Evolutionary conservation across 805 yeast species (phyloP), one percentile per base, ranked within the genome.

Genomic region (Nakazawaea ishiwadae): DNA sequence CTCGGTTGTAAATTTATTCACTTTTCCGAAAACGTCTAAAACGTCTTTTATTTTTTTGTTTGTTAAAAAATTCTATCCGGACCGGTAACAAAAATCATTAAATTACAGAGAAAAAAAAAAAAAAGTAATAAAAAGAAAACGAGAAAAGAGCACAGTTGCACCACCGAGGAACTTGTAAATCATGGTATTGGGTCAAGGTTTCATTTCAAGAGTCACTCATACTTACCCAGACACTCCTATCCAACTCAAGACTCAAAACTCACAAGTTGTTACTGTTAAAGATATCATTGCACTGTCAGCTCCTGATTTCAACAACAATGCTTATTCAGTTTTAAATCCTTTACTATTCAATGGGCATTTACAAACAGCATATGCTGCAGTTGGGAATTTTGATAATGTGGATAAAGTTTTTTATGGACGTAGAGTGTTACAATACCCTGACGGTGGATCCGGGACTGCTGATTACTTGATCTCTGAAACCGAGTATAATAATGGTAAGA

Each of bases 381-480:
- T 69, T 17, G 75, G 77, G 29, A 70, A 71, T 42, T 72, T 73
- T 44, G 65, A 75, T n/a, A 63, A 65, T 31, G 59, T 60, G 21
- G 82, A 81, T 51, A 51, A 63, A 32, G 74, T 85, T 2, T 77
- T 77, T 58, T 90, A 88, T 49, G 95, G 95, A 2, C 71, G 96
- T 51, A 77, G 84, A 51, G 54, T 83, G 8, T 64, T 78, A 34
- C 59, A 58, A 27, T 74, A 74, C 43, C 55, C 66, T 4, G 96
- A 88, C 53, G 83, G 82, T 9, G 91, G 91, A 5, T 69, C 75
- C 21, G 77, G 83, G 43, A 77, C 93, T 12, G 75, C 84, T 14
- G 97, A 89, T 62, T 80, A 82, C 71, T 84, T 74, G 3, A 68
- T 82, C 8, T 60, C 74, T 3, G 48, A 55, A 16, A 62, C 53